Evolutionary conservation across 2,329 filamentous ascomycete species (phyloP).

Genomic region (Aspergillus japonicus): DNA sequence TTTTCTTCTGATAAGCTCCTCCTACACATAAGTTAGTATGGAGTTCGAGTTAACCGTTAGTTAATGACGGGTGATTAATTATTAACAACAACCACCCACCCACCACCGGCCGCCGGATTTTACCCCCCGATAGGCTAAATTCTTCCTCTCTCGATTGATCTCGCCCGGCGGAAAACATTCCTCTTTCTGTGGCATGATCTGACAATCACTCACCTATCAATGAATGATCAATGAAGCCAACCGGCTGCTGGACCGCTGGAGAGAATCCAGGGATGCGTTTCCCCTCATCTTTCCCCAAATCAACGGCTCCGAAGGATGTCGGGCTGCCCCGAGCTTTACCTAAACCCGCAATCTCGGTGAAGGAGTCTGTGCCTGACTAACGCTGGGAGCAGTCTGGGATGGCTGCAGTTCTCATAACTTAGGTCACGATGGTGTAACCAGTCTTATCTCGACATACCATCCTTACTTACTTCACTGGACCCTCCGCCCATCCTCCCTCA

Average conservation of each 20-base stretch:
- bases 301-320: conserved; percentile 2
- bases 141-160: background rate
- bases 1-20: conserved; percentile 15
- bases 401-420: background rate
- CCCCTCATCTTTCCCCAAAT: conserved; percentile 6
- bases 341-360: conserved; percentile 27
- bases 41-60: background rate
- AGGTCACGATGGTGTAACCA: background rate
- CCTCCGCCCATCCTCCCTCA: too few relatives aligned
- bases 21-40: background rate
- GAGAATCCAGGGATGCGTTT: background rate
- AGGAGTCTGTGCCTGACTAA: conserved; percentile 9
- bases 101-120: conserved; percentile 1
- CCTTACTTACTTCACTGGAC: too few relatives aligned
- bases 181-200: conserved; percentile 1
- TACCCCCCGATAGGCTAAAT: background rate
- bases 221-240: too few relatives aligned
- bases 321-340: conserved; percentile 24
- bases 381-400: background rate
- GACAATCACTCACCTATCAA: background rate
- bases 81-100: background rate
- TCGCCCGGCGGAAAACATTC: background rate
- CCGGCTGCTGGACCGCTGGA: too few relatives aligned
- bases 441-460: background rate
- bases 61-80: background rate